A percentile compares a stretch with the other conserved stretches of the same genome.
phyloP scores from a whole-genome alignment of 2,329 filamentous ascomycete genomes.

The Cladosporium sphaerospermum region DNA sequence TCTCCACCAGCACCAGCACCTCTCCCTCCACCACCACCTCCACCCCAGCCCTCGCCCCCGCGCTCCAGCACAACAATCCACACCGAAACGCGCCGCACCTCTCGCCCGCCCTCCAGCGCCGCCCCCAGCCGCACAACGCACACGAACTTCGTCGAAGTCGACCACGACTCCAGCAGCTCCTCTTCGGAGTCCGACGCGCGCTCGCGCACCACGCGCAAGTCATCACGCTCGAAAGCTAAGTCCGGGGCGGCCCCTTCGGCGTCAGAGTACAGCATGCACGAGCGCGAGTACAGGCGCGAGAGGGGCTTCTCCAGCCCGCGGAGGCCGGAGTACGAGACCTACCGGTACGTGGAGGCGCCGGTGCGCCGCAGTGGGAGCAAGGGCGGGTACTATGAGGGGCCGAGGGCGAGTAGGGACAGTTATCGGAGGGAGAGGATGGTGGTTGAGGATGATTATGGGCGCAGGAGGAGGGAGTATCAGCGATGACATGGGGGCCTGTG shows the following conservation, averaged over 20 bases:
- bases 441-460: slow-evolving; percentile 16
- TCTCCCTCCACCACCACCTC: neutral
- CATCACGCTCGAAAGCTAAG: slow-evolving; percentile 16
- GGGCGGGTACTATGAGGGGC: slow-evolving; percentile 20
- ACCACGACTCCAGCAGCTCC: slow-evolving; percentile 22
- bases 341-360: slow-evolving; percentile 40
- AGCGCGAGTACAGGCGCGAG: slow-evolving; percentile 39
- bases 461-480: slow-evolving; percentile 12
- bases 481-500: neutral
- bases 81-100: slow-evolving; percentile 16
- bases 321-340: slow-evolving; percentile 39
- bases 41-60: slow-evolving; percentile 16
- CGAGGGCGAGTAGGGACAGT: slow-evolving; percentile 19
- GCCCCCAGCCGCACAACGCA: slow-evolving; percentile 28
- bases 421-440: slow-evolving; percentile 16
- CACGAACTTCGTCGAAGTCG: slow-evolving; percentile 42
- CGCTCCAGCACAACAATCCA: slow-evolving; percentile 16
- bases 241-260: slow-evolving; percentile 15
- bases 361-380: slow-evolving; percentile 20
- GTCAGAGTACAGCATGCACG: slow-evolving; percentile 37
- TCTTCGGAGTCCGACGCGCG: slow-evolving; percentile 24
- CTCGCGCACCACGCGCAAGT: slow-evolving; percentile 25
- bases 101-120: slow-evolving; percentile 34
- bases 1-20: slow-evolving; percentile 12
- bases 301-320: slow-evolving; percentile 24